A percentile compares a stretch with the other conserved stretches of the same genome.
These are phyloP conservation scores for Rusavskia elegans DNA, from an alignment of 495 filamentous ascomycete genomes.

Conservation along the genomic window DNA sequence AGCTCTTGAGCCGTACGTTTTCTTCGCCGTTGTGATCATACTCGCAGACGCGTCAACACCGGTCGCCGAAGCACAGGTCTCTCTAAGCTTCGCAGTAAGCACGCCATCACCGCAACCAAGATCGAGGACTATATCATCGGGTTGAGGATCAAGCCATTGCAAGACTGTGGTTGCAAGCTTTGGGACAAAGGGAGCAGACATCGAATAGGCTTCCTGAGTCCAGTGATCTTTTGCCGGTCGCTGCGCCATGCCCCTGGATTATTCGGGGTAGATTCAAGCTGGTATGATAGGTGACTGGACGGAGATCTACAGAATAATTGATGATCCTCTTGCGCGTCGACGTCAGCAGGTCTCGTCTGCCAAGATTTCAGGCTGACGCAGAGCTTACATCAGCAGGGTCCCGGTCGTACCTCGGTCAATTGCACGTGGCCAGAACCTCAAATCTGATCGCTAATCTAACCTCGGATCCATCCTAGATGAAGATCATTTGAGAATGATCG, in stretches of 20 bases:
- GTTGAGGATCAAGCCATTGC: constrained; percentile 43
- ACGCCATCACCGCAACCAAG: constrained; percentile 63
- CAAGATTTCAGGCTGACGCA: too few species aligned
- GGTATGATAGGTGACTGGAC: too few species aligned
- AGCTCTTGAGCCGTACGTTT: constrained; percentile 18
- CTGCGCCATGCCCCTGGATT: not conserved
- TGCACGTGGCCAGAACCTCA: too few species aligned
- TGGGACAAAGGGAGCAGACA: constrained; percentile 58
- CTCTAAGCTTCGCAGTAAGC: constrained; percentile 40
- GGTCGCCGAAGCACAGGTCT: constrained; percentile 30
- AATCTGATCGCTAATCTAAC: too few species aligned
- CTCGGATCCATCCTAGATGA: too few species aligned
- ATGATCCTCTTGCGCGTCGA: too few species aligned
- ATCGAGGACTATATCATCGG: constrained; percentile 47
- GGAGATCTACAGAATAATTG: too few species aligned
- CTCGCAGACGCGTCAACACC: constrained; percentile 50
- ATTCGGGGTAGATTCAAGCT: too few species aligned
- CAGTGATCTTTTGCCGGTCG: constrained; percentile 34
- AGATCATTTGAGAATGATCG: too few species aligned
- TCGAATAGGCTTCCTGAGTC: constrained; percentile 45
- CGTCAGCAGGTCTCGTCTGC: too few species aligned
- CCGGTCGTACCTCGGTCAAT: too few species aligned
- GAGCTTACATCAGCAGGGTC: too few species aligned
- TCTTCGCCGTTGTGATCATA: constrained; percentile 44
- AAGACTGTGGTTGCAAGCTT: constrained; percentile 49